phyloP scores from a whole-genome alignment of 257 asterid genomes.

The Jaltomata sinuosa region DNA sequence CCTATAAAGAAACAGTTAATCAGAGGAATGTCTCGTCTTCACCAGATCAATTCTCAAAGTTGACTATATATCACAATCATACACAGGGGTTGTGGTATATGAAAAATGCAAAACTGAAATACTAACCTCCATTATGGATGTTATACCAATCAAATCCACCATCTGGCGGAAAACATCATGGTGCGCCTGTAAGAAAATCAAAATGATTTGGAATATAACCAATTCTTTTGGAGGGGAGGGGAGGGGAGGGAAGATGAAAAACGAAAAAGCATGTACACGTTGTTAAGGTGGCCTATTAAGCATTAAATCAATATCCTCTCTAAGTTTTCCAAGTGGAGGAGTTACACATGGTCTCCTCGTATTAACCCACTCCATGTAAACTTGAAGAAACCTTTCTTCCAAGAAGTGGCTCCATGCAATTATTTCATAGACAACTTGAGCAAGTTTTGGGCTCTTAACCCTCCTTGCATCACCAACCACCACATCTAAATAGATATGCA shows the following conservation, averaged over 20 bases:
- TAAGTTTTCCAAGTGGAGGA: background rate
- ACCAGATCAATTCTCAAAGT: background rate
- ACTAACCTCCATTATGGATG: constrained; percentile 96
- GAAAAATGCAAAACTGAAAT: background rate
- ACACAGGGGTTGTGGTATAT: background rate
- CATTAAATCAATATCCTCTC: background rate
- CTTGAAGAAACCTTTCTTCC: background rate
- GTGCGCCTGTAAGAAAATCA: constrained; percentile 47
- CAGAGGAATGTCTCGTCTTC: background rate
- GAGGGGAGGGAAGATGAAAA: background rate
- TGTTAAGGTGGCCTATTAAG: background rate
- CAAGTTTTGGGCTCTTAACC: background rate
- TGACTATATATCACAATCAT: background rate
- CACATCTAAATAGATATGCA: background rate
- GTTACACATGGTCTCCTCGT: background rate
- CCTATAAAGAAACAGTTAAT: constrained; percentile 35
- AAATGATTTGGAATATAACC: background rate
- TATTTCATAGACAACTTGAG: background rate
- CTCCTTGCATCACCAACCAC: background rate
- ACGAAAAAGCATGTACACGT: background rate
- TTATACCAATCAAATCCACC: constrained; percentile 94
- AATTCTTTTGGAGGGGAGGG: background rate
- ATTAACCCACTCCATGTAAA: background rate
- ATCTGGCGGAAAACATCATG: constrained; percentile 81
- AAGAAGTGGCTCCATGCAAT: background rate